Evolutionary conservation across 1,284 basidiomycete genomes (phyloP).

Genomic region (Heterobasidion irregulare): DNA sequence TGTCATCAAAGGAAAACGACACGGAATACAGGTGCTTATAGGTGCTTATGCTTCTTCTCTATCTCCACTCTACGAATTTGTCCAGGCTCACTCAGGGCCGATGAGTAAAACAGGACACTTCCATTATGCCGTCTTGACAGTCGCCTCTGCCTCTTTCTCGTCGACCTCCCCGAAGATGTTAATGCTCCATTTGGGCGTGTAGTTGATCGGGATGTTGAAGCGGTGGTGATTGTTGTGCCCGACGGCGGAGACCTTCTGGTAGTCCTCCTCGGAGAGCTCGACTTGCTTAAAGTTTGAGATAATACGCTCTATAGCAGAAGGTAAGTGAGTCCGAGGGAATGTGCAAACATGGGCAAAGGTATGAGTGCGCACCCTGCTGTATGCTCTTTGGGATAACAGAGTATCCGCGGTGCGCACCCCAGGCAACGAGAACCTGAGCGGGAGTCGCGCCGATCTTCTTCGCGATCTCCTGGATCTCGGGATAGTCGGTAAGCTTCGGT

Average conservation of each 20-base stretch:
- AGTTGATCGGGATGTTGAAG: slow-evolving; percentile 61
- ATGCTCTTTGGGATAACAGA: slow-evolving; percentile 49
- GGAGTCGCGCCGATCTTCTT: slow-evolving; percentile 30
- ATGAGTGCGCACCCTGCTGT: slow-evolving; percentile 19
- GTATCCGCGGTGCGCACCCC: slow-evolving; percentile 34
- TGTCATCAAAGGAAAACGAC: too few relatives aligned
- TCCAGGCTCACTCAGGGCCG: too few relatives aligned
- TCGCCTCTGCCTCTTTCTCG: slow-evolving; percentile 32
- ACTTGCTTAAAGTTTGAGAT: slow-evolving; percentile 49
- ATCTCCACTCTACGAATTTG: background rate
- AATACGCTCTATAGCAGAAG: slow-evolving; percentile 26
- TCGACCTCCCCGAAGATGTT: slow-evolving; percentile 56
- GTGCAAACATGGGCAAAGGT: background rate
- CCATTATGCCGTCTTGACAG: background rate
- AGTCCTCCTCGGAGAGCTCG: slow-evolving; percentile 41
- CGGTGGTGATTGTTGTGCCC: slow-evolving; percentile 45
- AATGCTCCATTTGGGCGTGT: slow-evolving; percentile 56
- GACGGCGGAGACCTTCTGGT: slow-evolving; percentile 38
- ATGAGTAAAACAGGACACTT: background rate
- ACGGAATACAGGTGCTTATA: too few relatives aligned
- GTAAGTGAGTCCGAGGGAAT: background rate
- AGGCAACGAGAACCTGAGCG: slow-evolving; percentile 47
- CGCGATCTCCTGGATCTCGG: slow-evolving; percentile 52
- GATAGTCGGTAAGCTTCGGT: slow-evolving; percentile 55
- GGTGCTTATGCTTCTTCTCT: background rate